Base-by-base conservation (phyloP, 768 basidiomycete genomes). In the Tylopilus vinaceipallidus region DNA sequence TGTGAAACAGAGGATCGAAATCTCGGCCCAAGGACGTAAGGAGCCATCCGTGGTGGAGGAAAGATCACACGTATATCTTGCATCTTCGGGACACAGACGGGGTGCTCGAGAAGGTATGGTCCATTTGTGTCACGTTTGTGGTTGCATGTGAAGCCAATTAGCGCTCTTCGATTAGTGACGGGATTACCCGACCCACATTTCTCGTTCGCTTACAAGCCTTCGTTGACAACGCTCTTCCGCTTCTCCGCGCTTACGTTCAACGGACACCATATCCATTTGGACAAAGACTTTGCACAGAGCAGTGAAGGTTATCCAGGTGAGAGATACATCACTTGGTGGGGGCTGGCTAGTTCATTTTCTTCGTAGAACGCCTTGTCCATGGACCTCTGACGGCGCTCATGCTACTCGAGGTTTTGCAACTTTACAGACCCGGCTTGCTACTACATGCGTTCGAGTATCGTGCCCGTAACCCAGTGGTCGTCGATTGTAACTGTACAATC, bases 211-310 rank as follows among this genome's bases (percentile, higher is more conserved):
- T 90, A 83, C 61, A 79, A 69, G 13, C 90, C 90, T 3, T 81
- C 78, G 22, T 67, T 81, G 30, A 82, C 83, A 9, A 89, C 86
- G 1, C 71, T 93, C 19, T 94, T 94, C 72, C 82, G 89, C 20
- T 94, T 86, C 69, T 92, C 89, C 5, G 88, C 91, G 17, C 73
- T 94, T 20, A 92, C 84, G 56, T 91, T 90, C 72, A 93, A 94
- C 58, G 87, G 81, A 12, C 91, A 94, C 56, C 77, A 82, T 56
- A 88, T 94, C 55, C 91, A 94, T 67, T 77, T 92, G 23, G 88
- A 92, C 69, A 81, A 81, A 50, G 80, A 83, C 20, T 90, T 84
- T 61, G 81, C 86, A 6, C 80, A 77, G 37, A 67, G 70, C 22
- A 74, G 71, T 17, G 87, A 93, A 67, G 87, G 87, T 8, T 89